phyloP scores from a whole-genome alignment of 495 filamentous ascomycete species.

The Rhypophila decipiens region DNA sequence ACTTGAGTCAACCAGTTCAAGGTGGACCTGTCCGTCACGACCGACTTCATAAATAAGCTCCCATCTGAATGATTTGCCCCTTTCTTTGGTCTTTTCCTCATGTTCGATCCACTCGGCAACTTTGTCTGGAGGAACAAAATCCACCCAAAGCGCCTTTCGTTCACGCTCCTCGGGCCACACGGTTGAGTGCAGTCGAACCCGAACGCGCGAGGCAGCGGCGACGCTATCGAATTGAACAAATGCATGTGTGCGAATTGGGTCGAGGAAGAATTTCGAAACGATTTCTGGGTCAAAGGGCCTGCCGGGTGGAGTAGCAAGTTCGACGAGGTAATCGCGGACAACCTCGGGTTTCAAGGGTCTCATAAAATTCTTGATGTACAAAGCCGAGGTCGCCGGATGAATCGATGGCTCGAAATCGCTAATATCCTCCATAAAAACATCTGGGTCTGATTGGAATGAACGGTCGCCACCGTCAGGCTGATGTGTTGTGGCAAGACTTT shows the following conservation, averaged over 20 bases:
- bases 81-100: slow-evolving; percentile 50
- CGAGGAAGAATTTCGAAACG: slow-evolving; percentile 68
- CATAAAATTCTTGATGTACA: slow-evolving; percentile 92
- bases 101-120: slow-evolving; percentile 66
- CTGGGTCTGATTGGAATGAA: too few relatives aligned
- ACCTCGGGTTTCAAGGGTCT: slow-evolving; percentile 64
- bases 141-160: slow-evolving; percentile 78
- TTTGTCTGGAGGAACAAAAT: slow-evolving; percentile 78
- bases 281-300: slow-evolving; percentile 41
- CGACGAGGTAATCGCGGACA: slow-evolving; percentile 60
- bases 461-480: too few relatives aligned
- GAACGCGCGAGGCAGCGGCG: slow-evolving; percentile 69
- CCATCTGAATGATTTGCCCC: slow-evolving; percentile 44
- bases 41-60: slow-evolving; percentile 48
- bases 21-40: slow-evolving; percentile 50
- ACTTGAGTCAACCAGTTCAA: slow-evolving; percentile 43
- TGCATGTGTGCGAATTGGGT: slow-evolving; percentile 81
- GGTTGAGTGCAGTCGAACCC: slow-evolving; percentile 65
- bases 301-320: slow-evolving; percentile 57
- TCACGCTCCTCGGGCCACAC: slow-evolving; percentile 85
- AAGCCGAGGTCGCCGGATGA: slow-evolving; percentile 74
- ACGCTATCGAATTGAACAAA: slow-evolving; percentile 64
- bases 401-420: slow-evolving; percentile 56
- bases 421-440: slow-evolving; percentile 21
- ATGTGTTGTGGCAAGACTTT: neutral